phyloP scores from a whole-genome alignment of 306 rosid genomes.

The Prunus persica region Prunus_persica_NCBIv2 NC_034015.1:21476001-21476500 shows the following conservation, averaged over 20 bases:
- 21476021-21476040: too few relatives aligned
- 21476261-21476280: conserved; percentile 33
- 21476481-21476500: conserved; percentile 36
- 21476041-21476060: too few relatives aligned
- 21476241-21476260: conserved; percentile 29
- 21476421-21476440: neutral
- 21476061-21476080: too few relatives aligned
- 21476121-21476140: neutral
- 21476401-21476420: neutral
- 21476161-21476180: conserved; percentile 28
- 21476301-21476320: neutral
- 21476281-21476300: neutral
- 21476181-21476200: conserved; percentile 38
- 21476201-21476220: conserved; percentile 25
- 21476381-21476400: neutral
- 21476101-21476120: neutral
- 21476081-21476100: too few relatives aligned
- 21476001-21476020: too few relatives aligned
- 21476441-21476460: neutral
- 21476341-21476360: conserved; percentile 38
- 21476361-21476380: conserved; percentile 42
- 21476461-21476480: conserved; percentile 39
- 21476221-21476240: conserved; percentile 35
- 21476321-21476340: conserved; percentile 32
- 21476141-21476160: neutral